Evolutionary conservation across 1,284 basidiomycete genomes (phyloP).

Genomic region (Trichosporon coremiiforme): DNA sequence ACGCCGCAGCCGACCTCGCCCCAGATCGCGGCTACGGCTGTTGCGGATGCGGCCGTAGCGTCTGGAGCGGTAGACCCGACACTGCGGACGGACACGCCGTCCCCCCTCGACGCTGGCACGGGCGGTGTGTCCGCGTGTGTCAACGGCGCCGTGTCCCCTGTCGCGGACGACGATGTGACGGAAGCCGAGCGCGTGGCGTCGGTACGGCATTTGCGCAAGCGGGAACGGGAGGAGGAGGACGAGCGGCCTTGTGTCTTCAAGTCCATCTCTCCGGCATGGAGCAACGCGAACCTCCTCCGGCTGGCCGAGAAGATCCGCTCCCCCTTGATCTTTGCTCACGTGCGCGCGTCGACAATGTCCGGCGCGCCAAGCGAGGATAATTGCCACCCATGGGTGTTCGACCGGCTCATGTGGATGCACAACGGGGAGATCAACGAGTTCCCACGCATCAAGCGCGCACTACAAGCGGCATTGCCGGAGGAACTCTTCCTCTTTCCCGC

Average conservation of each 20-base stretch:
- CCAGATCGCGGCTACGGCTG: background rate
- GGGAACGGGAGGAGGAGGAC: conserved; percentile 68
- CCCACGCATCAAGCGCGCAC: conserved; percentile 71
- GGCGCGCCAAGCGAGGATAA: conserved; percentile 87
- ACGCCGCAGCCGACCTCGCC: conserved; percentile 15
- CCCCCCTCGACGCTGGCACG: background rate
- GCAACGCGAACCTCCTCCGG: conserved; percentile 83
- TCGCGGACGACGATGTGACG: conserved; percentile 22
- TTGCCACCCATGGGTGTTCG: conserved; percentile 86
- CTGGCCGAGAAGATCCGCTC: conserved; percentile 94
- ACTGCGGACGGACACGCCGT: conserved; percentile 27
- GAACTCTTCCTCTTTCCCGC: conserved; percentile 80
- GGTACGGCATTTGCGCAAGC: conserved; percentile 38
- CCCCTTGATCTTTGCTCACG: conserved; percentile 90
- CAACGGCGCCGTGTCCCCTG: background rate
- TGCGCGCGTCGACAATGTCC: conserved; percentile 74
- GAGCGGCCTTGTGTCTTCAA: conserved; percentile 93
- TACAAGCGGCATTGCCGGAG: conserved; percentile 75
- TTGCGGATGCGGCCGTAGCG: background rate
- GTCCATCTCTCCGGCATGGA: conserved; percentile 94
- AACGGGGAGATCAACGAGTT: conserved; percentile 86
- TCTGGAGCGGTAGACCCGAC: conserved; percentile 9
- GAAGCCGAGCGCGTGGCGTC: conserved; percentile 35
- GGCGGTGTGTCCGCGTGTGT: background rate
- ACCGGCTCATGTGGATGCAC: conserved; percentile 95